Evolutionary conservation across 768 basidiomycete species (phyloP).

Genomic region (Kwoniella botswanensis): DNA sequence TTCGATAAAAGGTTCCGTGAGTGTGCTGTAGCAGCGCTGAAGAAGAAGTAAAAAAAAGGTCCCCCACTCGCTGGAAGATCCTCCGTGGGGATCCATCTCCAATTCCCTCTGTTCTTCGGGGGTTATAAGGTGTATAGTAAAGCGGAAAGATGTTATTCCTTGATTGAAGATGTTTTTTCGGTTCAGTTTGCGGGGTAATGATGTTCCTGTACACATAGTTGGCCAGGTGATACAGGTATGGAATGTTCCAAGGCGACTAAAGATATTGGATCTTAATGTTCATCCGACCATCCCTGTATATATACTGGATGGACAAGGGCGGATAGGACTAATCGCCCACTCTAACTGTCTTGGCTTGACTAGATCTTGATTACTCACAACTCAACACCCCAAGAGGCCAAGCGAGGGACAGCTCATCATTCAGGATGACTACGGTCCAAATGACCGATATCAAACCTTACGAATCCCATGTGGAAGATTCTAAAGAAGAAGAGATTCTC

Average conservation of each 20-base stretch:
- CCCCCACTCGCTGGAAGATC: neutral
- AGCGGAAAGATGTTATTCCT: slow-evolving; percentile 13
- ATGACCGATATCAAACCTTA: slow-evolving; percentile 20
- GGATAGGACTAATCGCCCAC: too few relatives aligned
- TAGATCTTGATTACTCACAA: too few relatives aligned
- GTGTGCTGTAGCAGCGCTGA: too few relatives aligned
- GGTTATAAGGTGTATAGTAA: neutral
- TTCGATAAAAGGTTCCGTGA: too few relatives aligned
- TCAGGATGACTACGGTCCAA: neutral
- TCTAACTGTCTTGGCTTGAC: too few relatives aligned
- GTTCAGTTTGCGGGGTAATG: slow-evolving; percentile 6
- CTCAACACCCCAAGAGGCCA: too few relatives aligned
- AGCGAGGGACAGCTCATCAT: too few relatives aligned
- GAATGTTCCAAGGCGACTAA: neutral
- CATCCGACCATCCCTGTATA: too few relatives aligned
- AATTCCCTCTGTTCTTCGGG: neutral
- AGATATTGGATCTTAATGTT: too few relatives aligned
- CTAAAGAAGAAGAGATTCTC: slow-evolving; percentile 4
- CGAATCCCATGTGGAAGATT: slow-evolving; percentile 15
- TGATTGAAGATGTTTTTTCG: neutral
- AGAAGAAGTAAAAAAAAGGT: too few relatives aligned
- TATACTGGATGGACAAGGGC: neutral
- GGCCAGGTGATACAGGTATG: neutral
- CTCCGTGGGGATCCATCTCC: neutral
- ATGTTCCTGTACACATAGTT: slow-evolving; percentile 1